Conservation (phyloP, 306 rosid genomes). For the Cicer yamashitae region DNA sequence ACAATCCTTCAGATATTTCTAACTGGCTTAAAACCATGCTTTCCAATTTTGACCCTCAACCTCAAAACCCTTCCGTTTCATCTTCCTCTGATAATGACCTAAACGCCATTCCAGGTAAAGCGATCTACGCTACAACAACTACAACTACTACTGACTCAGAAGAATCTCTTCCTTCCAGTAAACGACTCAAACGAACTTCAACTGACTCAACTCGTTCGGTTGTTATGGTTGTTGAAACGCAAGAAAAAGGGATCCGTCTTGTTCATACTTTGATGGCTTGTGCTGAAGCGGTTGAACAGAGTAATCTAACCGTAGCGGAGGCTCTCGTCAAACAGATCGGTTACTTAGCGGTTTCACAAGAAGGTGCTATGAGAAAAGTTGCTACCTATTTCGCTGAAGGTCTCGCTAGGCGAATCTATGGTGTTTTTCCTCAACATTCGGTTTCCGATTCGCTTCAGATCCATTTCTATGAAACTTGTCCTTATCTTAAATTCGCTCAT, state of each 20-base stretch:
- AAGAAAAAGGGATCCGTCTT: constrained; percentile 84
- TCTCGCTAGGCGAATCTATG: constrained; percentile 69
- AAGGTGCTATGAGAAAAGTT: constrained; percentile 91
- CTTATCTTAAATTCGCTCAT: constrained; percentile 89
- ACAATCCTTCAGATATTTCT: constrained; percentile 82
- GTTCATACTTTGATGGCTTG: constrained; percentile 86
- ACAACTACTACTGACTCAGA: not conserved
- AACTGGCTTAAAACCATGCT: constrained; percentile 80
- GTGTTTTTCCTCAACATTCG: constrained; percentile 62
- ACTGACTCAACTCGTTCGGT: constrained; percentile 57
- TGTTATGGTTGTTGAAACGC: constrained; percentile 66
- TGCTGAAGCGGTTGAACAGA: constrained; percentile 81
- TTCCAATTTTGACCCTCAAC: constrained; percentile 52
- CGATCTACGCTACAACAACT: constrained; percentile 47
- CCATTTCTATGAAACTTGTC: constrained; percentile 92
- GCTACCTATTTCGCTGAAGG: constrained; percentile 93
- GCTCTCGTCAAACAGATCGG: constrained; percentile 85
- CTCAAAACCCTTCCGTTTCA: constrained; percentile 13
- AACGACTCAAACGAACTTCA: constrained; percentile 46
- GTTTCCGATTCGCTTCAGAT: constrained; percentile 71
- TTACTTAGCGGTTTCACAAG: constrained; percentile 69
- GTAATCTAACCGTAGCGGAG: constrained; percentile 64
- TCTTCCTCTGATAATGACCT: constrained; percentile 72
- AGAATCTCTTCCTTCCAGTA: not conserved
- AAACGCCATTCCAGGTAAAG: constrained; percentile 74